Evolutionary conservation across 306 rosid species (phyloP), one percentile per base, ranked within the genome.

Genomic region (Senna siamea): DNA sequence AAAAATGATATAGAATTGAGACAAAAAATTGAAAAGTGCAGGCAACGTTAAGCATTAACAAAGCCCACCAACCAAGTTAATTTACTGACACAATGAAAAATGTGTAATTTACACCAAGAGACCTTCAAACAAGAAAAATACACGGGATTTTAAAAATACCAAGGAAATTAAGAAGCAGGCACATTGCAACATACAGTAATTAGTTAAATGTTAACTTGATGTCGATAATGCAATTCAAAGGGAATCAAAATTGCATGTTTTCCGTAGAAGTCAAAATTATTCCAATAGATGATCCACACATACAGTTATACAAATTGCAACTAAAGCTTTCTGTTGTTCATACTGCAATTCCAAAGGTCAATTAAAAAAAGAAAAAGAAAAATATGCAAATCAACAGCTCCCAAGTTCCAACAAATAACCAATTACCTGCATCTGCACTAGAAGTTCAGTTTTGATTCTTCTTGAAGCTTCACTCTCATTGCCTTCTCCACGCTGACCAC

Each of bases 401-500:
- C 72, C 44, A 71, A 56, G 23, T 75, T 70, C 72, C 44, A 71
- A 51, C 26, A 80, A 70, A 32, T 60, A 78, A 82, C 66, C 13
- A 32, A 67, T 51, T 88, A 95, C 99, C 99, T 95, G 99, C 99
- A 95, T 95, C 85, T 95, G 99, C 82, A 95, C 98, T 78, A 95
- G 85, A 81, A 95, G 96, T 84, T 95, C 99, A 1, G 99, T 95
- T 87, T 90, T 95, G 57, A 92, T 95, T 69, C 97, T 93, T 79
- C 98, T 88, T 70, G 98, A 95, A 65, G 99, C 99, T 92, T 95
- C 99, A 78, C 98, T 95, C 79, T 95, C 99, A 54, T 95, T 95
- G 79, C 99, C 99, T 87, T 95, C 99, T 61, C 99, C 99, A 73
- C 99, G 98, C 77, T 85, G 87, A 73, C 99, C 99, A 72, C 98